Evolutionary conservation across 495 filamentous ascomycete species (phyloP).

Genomic region (Penicillium antarcticum): DNA sequence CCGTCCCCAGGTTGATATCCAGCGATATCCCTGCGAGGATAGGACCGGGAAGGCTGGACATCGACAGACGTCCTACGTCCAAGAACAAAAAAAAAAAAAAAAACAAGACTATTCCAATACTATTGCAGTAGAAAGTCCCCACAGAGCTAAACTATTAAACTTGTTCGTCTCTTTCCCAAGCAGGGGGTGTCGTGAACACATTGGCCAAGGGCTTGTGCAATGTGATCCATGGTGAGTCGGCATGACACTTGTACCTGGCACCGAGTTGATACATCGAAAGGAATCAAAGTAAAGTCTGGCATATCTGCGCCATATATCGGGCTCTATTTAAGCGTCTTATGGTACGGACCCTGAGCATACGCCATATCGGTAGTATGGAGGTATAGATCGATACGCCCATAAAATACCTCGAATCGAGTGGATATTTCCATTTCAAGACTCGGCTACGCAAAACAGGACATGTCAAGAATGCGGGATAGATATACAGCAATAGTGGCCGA

Average conservation of each 20-base stretch:
- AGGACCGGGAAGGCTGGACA: background rate
- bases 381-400: no score
- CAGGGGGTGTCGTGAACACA: slow-evolving; percentile 3
- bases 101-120: background rate
- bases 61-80: background rate
- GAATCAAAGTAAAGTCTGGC: no score
- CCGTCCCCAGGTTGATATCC: background rate
- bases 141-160: background rate
- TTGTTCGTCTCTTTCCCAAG: background rate
- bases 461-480: background rate
- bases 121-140: background rate
- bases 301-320: no score
- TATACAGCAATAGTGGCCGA: background rate
- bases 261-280: background rate
- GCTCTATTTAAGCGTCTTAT: no score
- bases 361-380: no score
- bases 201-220: slow-evolving; percentile 8
- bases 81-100: background rate
- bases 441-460: no score
- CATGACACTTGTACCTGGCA: background rate
- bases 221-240: slow-evolving; percentile 3
- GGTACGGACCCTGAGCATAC: background rate
- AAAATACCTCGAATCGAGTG: no score
- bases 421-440: no score
- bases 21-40: background rate